A percentile compares a stretch with the other conserved stretches of the same genome.
phyloP scores from a whole-genome alignment of 2,329 filamentous ascomycete genomes.

The Epichloe festucae region DNA sequence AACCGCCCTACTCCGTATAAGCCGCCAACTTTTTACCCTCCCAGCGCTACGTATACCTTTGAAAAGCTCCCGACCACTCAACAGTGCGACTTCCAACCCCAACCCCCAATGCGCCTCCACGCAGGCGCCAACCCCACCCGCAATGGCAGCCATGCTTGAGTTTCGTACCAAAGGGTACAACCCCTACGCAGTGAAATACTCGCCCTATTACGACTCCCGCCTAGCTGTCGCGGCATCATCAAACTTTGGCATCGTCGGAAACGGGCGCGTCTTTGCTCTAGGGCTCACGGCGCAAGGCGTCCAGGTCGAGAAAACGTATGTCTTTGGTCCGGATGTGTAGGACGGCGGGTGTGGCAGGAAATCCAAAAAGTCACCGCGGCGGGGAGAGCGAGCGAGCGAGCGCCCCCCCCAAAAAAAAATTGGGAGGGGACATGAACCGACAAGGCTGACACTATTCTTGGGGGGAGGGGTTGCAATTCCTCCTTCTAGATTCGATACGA shows the following conservation, averaged over 20 bases:
- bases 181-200: slow-evolving; percentile 95
- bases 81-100: neutral
- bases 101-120: slow-evolving; percentile 10
- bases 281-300: slow-evolving; percentile 74
- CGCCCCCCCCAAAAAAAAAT: too few relatives aligned
- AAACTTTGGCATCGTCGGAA: slow-evolving; percentile 95
- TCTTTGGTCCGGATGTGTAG: neutral
- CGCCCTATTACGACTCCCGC: slow-evolving; percentile 91
- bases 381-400: too few relatives aligned
- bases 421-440: too few relatives aligned
- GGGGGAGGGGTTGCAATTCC: slow-evolving; percentile 1
- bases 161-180: slow-evolving; percentile 90
- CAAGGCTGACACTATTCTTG: neutral
- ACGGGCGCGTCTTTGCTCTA: slow-evolving; percentile 78
- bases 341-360: too few relatives aligned
- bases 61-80: neutral
- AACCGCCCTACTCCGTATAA: too few relatives aligned
- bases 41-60: neutral
- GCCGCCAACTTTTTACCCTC: neutral
- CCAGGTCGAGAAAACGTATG: slow-evolving; percentile 67
- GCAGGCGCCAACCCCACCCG: slow-evolving; percentile 3
- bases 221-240: slow-evolving; percentile 82
- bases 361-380: too few relatives aligned
- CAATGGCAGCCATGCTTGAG: slow-evolving; percentile 65
- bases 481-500: slow-evolving; percentile 71